A percentile compares a stretch with the other conserved stretches of the same genome.
phyloP scores from a whole-genome alignment of 2,329 filamentous ascomycete genomes.

The Exophiala bonariae region DNA sequence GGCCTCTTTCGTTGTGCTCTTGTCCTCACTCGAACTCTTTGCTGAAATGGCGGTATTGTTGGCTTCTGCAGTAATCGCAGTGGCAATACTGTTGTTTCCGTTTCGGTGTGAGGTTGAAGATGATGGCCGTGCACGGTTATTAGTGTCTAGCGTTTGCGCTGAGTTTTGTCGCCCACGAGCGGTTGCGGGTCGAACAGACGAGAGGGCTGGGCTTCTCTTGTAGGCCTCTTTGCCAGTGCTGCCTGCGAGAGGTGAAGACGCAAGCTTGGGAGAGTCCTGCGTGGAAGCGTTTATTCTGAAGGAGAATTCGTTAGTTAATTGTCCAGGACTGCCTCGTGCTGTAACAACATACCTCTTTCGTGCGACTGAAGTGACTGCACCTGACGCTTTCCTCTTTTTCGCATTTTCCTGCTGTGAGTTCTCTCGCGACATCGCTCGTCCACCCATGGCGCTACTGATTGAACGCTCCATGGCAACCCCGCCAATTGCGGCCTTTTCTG shows the following conservation, averaged over 20 bases:
- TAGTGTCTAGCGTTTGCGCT: slow-evolving; percentile 52
- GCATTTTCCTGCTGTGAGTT: slow-evolving; percentile 28
- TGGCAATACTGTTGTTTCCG: slow-evolving; percentile 56
- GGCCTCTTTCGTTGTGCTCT: slow-evolving; percentile 53
- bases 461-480: slow-evolving; percentile 64
- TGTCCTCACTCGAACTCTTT: slow-evolving; percentile 47
- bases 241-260: slow-evolving; percentile 73
- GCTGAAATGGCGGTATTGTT: slow-evolving; percentile 32
- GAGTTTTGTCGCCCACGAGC: slow-evolving; percentile 76
- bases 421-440: slow-evolving; percentile 28
- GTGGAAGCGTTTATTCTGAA: slow-evolving; percentile 35
- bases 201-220: slow-evolving; percentile 62
- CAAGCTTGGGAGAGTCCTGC: slow-evolving; percentile 66
- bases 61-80: slow-evolving; percentile 33
- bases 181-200: slow-evolving; percentile 62
- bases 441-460: slow-evolving; percentile 47
- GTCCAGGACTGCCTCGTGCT: not conserved
- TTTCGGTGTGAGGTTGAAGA: slow-evolving; percentile 62
- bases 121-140: slow-evolving; percentile 37
- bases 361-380: slow-evolving; percentile 25
- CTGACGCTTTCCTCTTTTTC: slow-evolving; percentile 33
- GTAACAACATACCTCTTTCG: slow-evolving; percentile 72
- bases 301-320: not conserved
- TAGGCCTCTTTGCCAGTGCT: slow-evolving; percentile 61
- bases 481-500: slow-evolving; percentile 36